Evolutionary conservation across 2,329 filamentous ascomycete species (phyloP), one percentile per base, ranked within the genome.

Genomic region (Fusarium hainanense): DNA sequence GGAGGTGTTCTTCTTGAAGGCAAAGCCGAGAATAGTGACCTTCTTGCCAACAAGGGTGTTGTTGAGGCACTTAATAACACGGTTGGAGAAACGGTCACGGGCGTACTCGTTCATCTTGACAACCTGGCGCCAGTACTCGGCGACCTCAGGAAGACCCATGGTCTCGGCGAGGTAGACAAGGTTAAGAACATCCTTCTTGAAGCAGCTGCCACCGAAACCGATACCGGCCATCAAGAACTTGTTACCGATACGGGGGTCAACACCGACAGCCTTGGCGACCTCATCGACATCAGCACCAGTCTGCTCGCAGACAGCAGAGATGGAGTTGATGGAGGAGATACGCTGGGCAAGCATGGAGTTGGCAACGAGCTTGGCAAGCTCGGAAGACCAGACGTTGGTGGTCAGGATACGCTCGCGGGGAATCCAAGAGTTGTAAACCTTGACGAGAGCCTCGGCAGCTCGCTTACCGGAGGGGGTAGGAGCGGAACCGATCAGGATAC

Each of bases 301-400:
- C 66, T 86, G 86, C 79, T 94, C 92, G 77, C 92, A 95, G 30
- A 95, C 88, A 6, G 92, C 91, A n/a, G 90, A 92, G 63, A 95
- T 87, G 14, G 91, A 90, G 80, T 94, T 95, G 81, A 95, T 93
- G 79, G 89, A 93, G 76, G 89, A 92, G 74, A 95, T 92, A 52
- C 92, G 87, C 80, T 95, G 92, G 2, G 92, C 92, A 11, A 95
- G 84, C 86, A 95, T 89, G 4, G 91, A 90, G 78, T 95, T 95
- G 60, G 92, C 90, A 1, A 91, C 92, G 0, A 95, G 85, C 81
- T 95, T 95, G 57, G 91, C 85, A 23, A 95, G 85, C 79, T 95
- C 92, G 0, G 92, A 93, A 1, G 91, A 93, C 87, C 89, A 94
- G 0, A 91, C 83, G 72, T 93, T 92, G 74, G 90, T 91, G 27